Evolutionary conservation across 169 alveolate species (phyloP), one percentile per base, ranked within the genome.

Genomic region (Eimeria acervulina): DNA sequence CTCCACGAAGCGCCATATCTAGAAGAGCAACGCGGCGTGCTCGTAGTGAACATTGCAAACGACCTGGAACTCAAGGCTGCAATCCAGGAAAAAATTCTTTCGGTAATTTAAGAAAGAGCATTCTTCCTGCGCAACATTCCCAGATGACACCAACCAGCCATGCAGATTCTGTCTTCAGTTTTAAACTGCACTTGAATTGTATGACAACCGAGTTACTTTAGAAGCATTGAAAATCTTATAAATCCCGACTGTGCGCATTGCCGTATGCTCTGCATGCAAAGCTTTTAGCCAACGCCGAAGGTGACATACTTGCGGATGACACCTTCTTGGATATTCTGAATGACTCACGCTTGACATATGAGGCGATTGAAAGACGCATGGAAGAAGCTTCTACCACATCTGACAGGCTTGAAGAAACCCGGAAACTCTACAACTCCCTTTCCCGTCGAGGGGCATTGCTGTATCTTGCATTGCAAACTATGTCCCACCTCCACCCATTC

Each of bases 381-480:
- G 96, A 90, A 74, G 98, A 97, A 36, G 98, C 99, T 0, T 97
- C 97, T 80, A 97, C 96, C 31, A 98, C 99, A 88, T 98, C 98
- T 95, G 97, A 93, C 38, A 97, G 98, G 95, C 98, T 99, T 94
- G 99, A 99, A 96, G 97, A 98, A 87, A 97, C 99, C 44, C 98
- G 99, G 97, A 99, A 98, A 97, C 97, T 98, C 61, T 99, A 98
- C 97, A 98, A 99, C 95, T 97, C 98, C 68, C 99, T 99, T 1
- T 99, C 99, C 33, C 99, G 98, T 51, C 99, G 98, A 83, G 99
- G 99, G 78, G 98, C 99, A 42, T 98, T 98, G 98, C 98, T 99
- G 85, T 97, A 97, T 94, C 97, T 97, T 59, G 98, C 97, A 74
- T 95, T 97, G n/a, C 97, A 96, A 6, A 95, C 96, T 31, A 83